These are phyloP conservation scores for Luvunga scandens DNA, from an alignment of 345 rosid species.

Conservation along the genomic window DNA sequence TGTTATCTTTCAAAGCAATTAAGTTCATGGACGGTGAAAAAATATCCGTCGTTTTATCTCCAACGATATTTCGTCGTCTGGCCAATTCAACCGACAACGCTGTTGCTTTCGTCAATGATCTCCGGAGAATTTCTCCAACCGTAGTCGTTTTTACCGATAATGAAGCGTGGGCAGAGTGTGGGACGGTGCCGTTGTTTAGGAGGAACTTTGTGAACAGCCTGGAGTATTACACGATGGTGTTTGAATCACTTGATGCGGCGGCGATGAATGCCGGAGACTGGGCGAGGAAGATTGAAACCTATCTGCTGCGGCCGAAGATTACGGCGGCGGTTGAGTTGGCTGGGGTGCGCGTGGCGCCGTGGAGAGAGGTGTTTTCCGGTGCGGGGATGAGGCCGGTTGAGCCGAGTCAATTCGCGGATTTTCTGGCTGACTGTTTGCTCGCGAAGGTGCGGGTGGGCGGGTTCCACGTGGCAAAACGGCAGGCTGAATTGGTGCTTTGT, in stretches of 20 bases:
- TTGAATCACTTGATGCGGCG: conserved; percentile 85
- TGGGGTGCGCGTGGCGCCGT: conserved; percentile 44
- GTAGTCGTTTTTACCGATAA: conserved; percentile 69
- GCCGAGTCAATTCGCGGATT: conserved; percentile 85
- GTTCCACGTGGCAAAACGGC: conserved; percentile 86
- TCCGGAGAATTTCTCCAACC: conserved; percentile 55
- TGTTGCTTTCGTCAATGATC: conserved; percentile 44
- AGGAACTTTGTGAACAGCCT: conserved; percentile 63
- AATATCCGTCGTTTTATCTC: conserved; percentile 58
- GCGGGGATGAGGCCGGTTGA: conserved; percentile 78
- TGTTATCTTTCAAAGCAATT: conserved; percentile 69
- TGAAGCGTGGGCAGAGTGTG: conserved; percentile 63
- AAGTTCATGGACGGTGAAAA: conserved; percentile 70
- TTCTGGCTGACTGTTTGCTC: conserved; percentile 71
- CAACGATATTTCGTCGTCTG: conserved; percentile 58
- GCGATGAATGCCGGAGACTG: conserved; percentile 54
- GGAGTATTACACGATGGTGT: conserved; percentile 69
- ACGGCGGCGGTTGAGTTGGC: conserved; percentile 55
- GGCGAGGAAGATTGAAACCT: conserved; percentile 67
- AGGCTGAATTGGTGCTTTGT: conserved; percentile 85
- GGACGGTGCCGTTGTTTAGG: conserved; percentile 55
- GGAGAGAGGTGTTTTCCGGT: conserved; percentile 70
- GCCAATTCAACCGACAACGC: conserved; percentile 34
- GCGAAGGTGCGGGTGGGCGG: conserved; percentile 76
- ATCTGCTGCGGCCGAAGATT: conserved; percentile 58